phyloP scores from a whole-genome alignment of 1,139 yeast species.

The Taiozyma sp. region DNA sequence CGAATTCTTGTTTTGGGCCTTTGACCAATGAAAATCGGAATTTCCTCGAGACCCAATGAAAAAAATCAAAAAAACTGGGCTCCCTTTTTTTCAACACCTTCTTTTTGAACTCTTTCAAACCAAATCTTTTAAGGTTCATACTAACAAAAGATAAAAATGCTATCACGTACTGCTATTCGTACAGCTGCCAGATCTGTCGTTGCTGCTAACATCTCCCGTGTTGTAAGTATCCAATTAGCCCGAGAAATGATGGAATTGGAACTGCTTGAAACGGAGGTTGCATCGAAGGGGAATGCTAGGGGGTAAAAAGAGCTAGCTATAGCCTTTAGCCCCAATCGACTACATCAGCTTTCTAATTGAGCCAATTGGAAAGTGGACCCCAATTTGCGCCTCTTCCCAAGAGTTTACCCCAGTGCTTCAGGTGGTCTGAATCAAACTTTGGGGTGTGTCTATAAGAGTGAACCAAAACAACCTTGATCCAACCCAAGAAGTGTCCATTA shows the following conservation, averaged over 20 bases:
- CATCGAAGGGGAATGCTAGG: background rate
- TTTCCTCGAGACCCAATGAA: conserved; percentile 18
- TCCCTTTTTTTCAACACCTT: conserved; percentile 19
- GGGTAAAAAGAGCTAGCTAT: background rate
- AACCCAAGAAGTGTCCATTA: background rate
- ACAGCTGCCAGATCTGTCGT: conserved; percentile 75
- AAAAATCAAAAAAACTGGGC: conserved; percentile 19
- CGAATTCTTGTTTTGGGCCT: background rate
- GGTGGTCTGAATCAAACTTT: background rate
- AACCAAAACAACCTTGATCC: background rate
- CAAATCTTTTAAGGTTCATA: conserved; percentile 5
- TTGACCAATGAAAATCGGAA: conserved; percentile 19
- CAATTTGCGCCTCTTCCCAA: background rate
- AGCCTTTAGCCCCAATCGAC: background rate
- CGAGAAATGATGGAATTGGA: conserved; percentile 1
- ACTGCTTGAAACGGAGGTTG: background rate
- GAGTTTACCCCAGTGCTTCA: background rate
- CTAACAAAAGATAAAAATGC: conserved; percentile 38
- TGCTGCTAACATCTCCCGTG: conserved; percentile 52
- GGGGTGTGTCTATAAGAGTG: background rate
- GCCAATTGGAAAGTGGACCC: background rate
- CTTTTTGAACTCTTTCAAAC: conserved; percentile 6
- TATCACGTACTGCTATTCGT: conserved; percentile 81
- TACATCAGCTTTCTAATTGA: background rate
- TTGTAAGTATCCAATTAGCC: conserved; percentile 43